Evolutionary conservation across 1,284 basidiomycete species (phyloP), one percentile per base, ranked within the genome.

Genomic region (Moesziomyces globuligerus): DNA sequence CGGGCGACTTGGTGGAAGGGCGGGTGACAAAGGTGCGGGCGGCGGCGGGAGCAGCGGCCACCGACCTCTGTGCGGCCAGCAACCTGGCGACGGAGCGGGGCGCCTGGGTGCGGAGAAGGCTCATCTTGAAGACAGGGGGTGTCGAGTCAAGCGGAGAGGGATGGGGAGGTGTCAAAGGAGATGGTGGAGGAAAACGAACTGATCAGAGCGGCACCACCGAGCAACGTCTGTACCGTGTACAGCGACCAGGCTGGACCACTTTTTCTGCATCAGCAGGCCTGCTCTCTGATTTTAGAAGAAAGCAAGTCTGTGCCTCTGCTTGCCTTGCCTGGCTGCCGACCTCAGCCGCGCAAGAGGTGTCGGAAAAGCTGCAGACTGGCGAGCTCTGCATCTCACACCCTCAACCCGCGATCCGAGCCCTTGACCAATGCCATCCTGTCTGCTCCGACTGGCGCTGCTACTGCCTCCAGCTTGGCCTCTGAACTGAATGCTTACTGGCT

Each of bases 91-190:
- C 32, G 48, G 52, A 59, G 49, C 69, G 69, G 48, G 69, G 54
- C 7, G 64, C 69, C 59, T 72, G 69, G 46, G 69, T 58, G 23
- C 69, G 69, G 39, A 72, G 69, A 32, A 72, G 69, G 51, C 69
- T 67, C 69, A 72, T 72, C 44, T 61, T 64, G 55, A 34, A 49
- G 21, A 39, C 36, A 47, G 42, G 13, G n/a, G 8, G 5, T 29
- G 51, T 44, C 64, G 44, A 38, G 49, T 48, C 49, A 65, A 49
- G 71, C 50, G 18, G 69, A 50, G 23, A 50, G 26, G 24, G 38
- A 51, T 15, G 53, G 53, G 7, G 49, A 45, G 17, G 56, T 60
- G n/a, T 55, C 28, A 18, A 51, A 50, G 15, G 70, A 46, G 64
- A 47, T 38, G 53, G 57, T 32, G 71, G 57, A 9, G 65, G 59